Conservation (phyloP, 169 alveolate species). For the Perkinsus chesapeaki region DNA sequence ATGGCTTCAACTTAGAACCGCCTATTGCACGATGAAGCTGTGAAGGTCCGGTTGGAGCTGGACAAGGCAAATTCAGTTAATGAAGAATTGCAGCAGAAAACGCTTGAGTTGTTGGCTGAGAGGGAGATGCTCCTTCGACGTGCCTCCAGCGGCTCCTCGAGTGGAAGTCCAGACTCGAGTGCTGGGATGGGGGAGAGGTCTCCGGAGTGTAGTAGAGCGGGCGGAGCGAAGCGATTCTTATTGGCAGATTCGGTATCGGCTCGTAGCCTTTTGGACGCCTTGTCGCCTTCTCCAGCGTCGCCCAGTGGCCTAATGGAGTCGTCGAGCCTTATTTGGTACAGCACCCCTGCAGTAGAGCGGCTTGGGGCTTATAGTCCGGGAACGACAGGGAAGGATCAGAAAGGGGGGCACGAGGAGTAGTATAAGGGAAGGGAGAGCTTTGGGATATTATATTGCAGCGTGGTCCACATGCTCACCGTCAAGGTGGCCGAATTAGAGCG, state of each 20-base stretch:
- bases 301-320: neutral
- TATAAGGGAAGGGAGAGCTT: neutral
- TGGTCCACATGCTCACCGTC: neutral
- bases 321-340: neutral
- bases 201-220: neutral
- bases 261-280: neutral
- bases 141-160: neutral
- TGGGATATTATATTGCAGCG: neutral
- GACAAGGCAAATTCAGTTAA: neutral
- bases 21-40: neutral
- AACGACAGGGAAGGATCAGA: neutral
- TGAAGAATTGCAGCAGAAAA: neutral
- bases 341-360: neutral
- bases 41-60: neutral
- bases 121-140: neutral
- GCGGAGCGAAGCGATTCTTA: neutral
- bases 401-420: neutral
- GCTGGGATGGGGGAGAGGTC: neutral
- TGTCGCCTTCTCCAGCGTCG: neutral
- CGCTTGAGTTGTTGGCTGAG: neutral
- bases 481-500: neutral
- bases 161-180: neutral
- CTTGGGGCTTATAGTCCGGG: neutral
- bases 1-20: neutral
- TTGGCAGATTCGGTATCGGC: neutral